phyloP scores from a whole-genome alignment of 2,329 filamentous ascomycete genomes.

The Ophiosphaerella korrae region DNA sequence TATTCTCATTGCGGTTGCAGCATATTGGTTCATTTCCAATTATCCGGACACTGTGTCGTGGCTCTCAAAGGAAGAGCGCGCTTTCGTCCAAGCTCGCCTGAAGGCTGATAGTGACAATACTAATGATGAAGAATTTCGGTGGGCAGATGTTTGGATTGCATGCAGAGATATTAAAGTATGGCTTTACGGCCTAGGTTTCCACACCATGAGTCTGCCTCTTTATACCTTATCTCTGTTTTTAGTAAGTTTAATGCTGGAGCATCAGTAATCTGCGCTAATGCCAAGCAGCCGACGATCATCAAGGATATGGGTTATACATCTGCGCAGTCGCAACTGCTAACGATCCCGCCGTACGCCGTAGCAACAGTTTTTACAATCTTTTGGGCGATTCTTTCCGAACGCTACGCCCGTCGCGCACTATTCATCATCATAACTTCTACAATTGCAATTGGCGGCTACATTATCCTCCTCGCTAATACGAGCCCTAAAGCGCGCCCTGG shows the following conservation, averaged over 20 bases:
- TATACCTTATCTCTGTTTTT: slow-evolving; percentile 47
- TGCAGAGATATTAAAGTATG: slow-evolving; percentile 53
- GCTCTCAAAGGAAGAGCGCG: slow-evolving; percentile 57
- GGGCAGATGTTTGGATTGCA: slow-evolving; percentile 67
- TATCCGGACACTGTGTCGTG: slow-evolving; percentile 66
- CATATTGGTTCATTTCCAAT: slow-evolving; percentile 68
- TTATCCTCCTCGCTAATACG: slow-evolving; percentile 45
- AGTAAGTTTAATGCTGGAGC: slow-evolving; percentile 45
- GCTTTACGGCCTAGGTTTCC: slow-evolving; percentile 72
- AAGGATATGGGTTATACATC: slow-evolving; percentile 51
- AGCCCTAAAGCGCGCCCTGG: slow-evolving; percentile 40
- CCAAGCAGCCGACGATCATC: slow-evolving; percentile 59
- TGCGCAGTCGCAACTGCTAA: slow-evolving; percentile 52
- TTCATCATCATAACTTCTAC: slow-evolving; percentile 43
- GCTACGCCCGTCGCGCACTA: slow-evolving; percentile 34
- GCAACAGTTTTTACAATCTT: slow-evolving; percentile 45
- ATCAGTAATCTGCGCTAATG: background rate
- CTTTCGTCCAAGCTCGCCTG: slow-evolving; percentile 66
- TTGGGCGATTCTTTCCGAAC: slow-evolving; percentile 43
- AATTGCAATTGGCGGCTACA: slow-evolving; percentile 46
- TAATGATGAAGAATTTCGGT: slow-evolving; percentile 69
- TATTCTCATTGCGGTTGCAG: slow-evolving; percentile 37
- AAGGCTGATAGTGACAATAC: slow-evolving; percentile 72
- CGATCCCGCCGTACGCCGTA: slow-evolving; percentile 52
- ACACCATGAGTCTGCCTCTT: slow-evolving; percentile 68